Base-by-base conservation (phyloP, 2,329 filamentous ascomycete species). In the Phaeophleospora eucalypticola region DNA sequence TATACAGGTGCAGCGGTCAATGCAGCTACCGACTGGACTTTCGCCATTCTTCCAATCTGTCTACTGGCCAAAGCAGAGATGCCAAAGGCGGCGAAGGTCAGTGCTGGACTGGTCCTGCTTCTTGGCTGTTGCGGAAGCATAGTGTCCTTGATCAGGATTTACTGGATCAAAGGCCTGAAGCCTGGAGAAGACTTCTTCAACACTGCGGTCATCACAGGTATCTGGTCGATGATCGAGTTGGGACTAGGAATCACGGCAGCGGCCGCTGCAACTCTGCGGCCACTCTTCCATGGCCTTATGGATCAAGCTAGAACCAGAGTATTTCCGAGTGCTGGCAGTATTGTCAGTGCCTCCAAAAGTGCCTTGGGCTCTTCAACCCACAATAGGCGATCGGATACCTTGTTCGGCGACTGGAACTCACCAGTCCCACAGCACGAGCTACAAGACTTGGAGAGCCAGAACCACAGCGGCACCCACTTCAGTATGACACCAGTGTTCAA, bases 41-140 rank as follows among this genome's bases (percentile, higher is more conserved):
- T 69, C 34, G 65, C 64, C 18, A 56, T 67, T 14, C 64, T 74
- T 4, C 71, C 72, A 2, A 62, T 66, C 4, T 58, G 66, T 27
- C 51, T 73, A 18, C 57, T 74, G 37, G 67, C 64, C 56, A 65
- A 67, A 16, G 61, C 69, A 8, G 64, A 69, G 37, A 68, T 75
- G 57, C 68, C 68, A 18, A 52, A 51, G 14, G 61, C 62, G 10
- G 65, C 69, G 37, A 74, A 73, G 51, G 35, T 68, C 15, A 69
- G 69, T 0, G 67, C 72, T 0, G 59, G 63, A 12, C 46, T 68
- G 4, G 62, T 75, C 41, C 62, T 74, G 36, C 58, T 63, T 1
- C 58, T 74, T 9, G 72, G 67, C 9, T 53, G 48, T 27, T 33
- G 54, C n/a, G 57, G 55, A 15, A 58, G 57, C 29, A 48, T 57